Evolutionary conservation across 2,329 filamentous ascomycete species (phyloP).

Genomic region (Apiospora malaysiana): DNA sequence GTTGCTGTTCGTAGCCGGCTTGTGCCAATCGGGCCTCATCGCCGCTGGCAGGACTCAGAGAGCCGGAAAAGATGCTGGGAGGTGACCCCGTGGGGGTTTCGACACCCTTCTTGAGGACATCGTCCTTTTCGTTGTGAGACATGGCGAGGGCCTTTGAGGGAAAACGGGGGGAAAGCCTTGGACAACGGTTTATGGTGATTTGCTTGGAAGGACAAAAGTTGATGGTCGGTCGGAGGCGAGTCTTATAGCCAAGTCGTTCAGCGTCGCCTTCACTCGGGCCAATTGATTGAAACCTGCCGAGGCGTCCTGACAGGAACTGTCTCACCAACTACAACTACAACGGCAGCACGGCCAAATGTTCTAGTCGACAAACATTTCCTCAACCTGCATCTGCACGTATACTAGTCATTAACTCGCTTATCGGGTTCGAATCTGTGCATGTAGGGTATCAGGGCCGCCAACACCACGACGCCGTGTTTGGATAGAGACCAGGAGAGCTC

Average conservation of each 20-base stretch:
- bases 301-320: background rate
- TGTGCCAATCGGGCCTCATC: slow-evolving; percentile 23
- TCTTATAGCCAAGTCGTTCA: too few species aligned
- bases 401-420: background rate
- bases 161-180: background rate
- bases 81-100: background rate
- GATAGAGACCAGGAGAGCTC: background rate
- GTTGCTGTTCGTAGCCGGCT: slow-evolving; percentile 32
- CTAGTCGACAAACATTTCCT: background rate
- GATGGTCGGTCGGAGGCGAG: background rate
- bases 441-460: background rate
- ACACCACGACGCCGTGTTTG: background rate
- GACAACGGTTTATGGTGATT: background rate
- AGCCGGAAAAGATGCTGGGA: background rate
- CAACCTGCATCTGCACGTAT: background rate
- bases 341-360: background rate
- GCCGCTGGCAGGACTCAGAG: slow-evolving; percentile 26
- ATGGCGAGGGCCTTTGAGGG: background rate
- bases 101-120: background rate
- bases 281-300: slow-evolving; percentile 12
- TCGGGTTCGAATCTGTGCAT: background rate
- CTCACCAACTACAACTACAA: background rate
- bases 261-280: background rate
- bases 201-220: background rate
- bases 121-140: background rate